A percentile compares a stretch with the other conserved stretches of the same genome.
Conservation (phyloP, 805 yeast genomes). For the Nakazawaea pomicola region DNA sequence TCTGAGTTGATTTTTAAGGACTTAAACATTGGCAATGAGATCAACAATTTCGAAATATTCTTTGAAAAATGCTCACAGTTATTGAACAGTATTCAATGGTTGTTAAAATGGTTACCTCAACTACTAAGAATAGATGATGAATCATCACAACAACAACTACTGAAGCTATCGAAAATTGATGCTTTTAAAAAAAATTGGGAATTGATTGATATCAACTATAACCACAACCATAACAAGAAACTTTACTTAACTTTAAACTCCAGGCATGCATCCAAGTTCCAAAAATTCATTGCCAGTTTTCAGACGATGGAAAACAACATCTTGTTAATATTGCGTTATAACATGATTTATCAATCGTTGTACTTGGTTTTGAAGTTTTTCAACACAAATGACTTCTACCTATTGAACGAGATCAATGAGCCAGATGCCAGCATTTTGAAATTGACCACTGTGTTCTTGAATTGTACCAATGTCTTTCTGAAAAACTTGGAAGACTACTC, state of each 20-base stretch:
- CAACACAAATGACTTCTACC: constrained; percentile 39
- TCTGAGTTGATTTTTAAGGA: constrained; percentile 19
- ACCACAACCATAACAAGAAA: constrained; percentile 7
- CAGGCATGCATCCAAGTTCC: constrained; percentile 29
- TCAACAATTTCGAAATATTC: constrained; percentile 26
- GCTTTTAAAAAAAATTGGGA: constrained; percentile 26
- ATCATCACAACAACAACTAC: not conserved
- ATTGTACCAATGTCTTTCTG: constrained; percentile 36
- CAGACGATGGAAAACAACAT: constrained; percentile 32
- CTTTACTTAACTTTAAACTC: constrained; percentile 23
- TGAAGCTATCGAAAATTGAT: constrained; percentile 16
- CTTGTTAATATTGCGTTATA: constrained; percentile 49
- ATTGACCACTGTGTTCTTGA: constrained; percentile 44
- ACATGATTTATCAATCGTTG: constrained; percentile 47
- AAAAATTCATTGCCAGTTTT: constrained; percentile 29
- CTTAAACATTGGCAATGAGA: constrained; percentile 19
- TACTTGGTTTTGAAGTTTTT: constrained; percentile 48
- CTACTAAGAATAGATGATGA: constrained; percentile 35
- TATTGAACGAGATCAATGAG: constrained; percentile 46
- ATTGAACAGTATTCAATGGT: constrained; percentile 50
- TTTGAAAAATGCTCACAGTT: constrained; percentile 41
- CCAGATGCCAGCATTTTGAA: constrained; percentile 45
- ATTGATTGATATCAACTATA: constrained; percentile 17
- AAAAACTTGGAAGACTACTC: not conserved
- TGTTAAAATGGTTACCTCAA: constrained; percentile 54